phyloP scores from a whole-genome alignment of 192 early-diverging fungal genomes.

The Borealophlyctis nickersoniae region DNA sequence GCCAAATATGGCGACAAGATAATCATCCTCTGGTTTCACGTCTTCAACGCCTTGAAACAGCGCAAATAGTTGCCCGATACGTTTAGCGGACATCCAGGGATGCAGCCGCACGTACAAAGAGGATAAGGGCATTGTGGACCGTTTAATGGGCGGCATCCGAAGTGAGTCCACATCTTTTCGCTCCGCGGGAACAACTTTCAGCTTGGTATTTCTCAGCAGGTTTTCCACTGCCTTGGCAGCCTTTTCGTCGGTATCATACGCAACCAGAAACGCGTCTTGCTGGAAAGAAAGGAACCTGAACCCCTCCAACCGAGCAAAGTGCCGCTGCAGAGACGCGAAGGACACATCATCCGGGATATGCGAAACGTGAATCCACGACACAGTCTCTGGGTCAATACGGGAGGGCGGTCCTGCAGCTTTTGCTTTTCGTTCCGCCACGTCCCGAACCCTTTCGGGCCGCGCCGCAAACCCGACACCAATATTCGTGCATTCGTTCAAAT shows the following conservation, averaged over 20 bases:
- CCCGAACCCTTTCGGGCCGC: conserved; percentile 14
- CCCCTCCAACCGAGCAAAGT: conserved; percentile 17
- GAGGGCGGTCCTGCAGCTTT: background rate
- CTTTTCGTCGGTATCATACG: background rate
- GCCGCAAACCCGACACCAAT: conserved; percentile 17
- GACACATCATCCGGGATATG: conserved; percentile 16
- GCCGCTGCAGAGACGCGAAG: conserved; percentile 9
- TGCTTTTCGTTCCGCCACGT: conserved; percentile 2
- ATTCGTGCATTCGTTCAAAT: conserved; percentile 18
- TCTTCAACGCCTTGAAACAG: conserved; percentile 16
- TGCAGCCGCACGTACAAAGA: conserved; percentile 2
- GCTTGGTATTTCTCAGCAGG: conserved; percentile 9
- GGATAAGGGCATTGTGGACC: background rate
- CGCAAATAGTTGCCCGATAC: conserved; percentile 9
- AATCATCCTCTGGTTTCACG: background rate
- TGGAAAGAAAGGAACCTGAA: conserved; percentile 19
- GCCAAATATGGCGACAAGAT: conserved; percentile 4
- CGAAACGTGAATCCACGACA: conserved; percentile 18
- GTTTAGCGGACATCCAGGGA: background rate
- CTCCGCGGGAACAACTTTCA: conserved; percentile 12
- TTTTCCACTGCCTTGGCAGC: conserved; percentile 6
- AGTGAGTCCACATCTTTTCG: background rate
- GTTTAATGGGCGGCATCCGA: too few species aligned
- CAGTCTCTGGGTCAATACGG: background rate
- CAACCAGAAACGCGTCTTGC: conserved; percentile 4